Base-by-base conservation (phyloP, 2,329 filamentous ascomycete genomes). In the Tothia fuscella region DNA sequence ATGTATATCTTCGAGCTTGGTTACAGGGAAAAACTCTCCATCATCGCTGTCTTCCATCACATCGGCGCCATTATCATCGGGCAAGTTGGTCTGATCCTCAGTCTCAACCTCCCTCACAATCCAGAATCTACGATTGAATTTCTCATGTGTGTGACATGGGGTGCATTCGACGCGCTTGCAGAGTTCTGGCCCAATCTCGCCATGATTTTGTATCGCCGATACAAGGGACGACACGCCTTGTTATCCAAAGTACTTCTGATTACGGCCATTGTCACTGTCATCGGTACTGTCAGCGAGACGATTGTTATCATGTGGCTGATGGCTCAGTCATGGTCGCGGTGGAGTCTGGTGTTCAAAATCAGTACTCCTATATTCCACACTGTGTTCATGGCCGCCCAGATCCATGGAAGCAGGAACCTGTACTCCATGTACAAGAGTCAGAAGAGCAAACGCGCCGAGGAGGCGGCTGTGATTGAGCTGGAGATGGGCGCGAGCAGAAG, bases 1-100 rank as follows among this genome's bases (percentile, higher is more conserved):
- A 67, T 67, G 61, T 67, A 68, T 42, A 49, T 66, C 12, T 67
- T 66, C 38, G 65, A 68, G 47, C 52, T 68, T 5, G 52, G 66
- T 31, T 67, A 64, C 42, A 58, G 64, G 4, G 47, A 53, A 1
- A 60, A 60, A 33, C 50, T 67, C 4, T 66, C 62, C 2, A 58
- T 56, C 0, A 57, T 68, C 17, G 60, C 61, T 3, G 59, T 61
- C 2, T 47, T 57, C 9, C 65, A 68, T 41, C 65, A 68, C 41
- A 46, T 61, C 4, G 61, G 61, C 1, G 58, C 61, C 0, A 59
- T 63, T 12, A 20, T 63, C 4, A 62, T 68, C 21, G 64, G 62
- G 1, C 61, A 67, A 44, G 51, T 56, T 4, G 62, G 62, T 0
- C 60, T 66, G 37, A 63, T 61, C 0, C 62, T 67, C 26, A 59